Evolutionary conservation across 2,329 filamentous ascomycete genomes (phyloP).

Genomic region (Periconia sp.): DNA sequence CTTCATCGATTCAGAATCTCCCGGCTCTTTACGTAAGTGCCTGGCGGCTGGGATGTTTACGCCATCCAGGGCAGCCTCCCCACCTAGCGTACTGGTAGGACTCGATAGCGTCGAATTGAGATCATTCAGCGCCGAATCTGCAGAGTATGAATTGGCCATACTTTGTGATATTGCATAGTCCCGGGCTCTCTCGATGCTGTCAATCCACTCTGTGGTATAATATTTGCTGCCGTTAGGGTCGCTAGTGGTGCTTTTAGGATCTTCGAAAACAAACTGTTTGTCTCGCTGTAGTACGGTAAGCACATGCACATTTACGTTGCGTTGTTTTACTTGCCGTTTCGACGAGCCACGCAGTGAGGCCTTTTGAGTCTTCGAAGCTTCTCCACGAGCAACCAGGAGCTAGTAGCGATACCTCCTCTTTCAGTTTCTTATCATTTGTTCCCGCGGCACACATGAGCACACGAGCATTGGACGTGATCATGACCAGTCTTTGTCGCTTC

Average conservation of each 20-base stretch:
- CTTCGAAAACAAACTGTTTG: conserved; percentile 90
- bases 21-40: conserved; percentile 50
- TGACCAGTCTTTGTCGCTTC: conserved; percentile 88
- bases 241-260: conserved; percentile 72
- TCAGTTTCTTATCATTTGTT: conserved; percentile 93
- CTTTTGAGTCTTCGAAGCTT: conserved; percentile 82
- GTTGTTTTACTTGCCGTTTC: conserved; percentile 75
- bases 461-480: conserved; percentile 89
- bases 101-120: conserved; percentile 66
- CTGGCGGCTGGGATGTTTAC: conserved; percentile 56
- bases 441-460: conserved; percentile 88
- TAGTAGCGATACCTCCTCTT: conserved; percentile 86
- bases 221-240: conserved; percentile 66
- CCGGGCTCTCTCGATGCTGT: conserved; percentile 80
- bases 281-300: conserved; percentile 64
- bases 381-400: conserved; percentile 75
- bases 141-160: conserved; percentile 66
- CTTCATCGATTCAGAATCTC: conserved; percentile 58
- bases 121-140: conserved; percentile 48
- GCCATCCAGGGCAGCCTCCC: conserved; percentile 46
- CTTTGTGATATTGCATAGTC: conserved; percentile 80
- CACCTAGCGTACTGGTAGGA: conserved; percentile 72
- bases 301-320: background rate
- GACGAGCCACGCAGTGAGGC: conserved; percentile 83
- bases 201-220: conserved; percentile 88